Evolutionary conservation across 2,329 filamentous ascomycete species (phyloP).

Genomic region (Huntiella abstrusa): DNA sequence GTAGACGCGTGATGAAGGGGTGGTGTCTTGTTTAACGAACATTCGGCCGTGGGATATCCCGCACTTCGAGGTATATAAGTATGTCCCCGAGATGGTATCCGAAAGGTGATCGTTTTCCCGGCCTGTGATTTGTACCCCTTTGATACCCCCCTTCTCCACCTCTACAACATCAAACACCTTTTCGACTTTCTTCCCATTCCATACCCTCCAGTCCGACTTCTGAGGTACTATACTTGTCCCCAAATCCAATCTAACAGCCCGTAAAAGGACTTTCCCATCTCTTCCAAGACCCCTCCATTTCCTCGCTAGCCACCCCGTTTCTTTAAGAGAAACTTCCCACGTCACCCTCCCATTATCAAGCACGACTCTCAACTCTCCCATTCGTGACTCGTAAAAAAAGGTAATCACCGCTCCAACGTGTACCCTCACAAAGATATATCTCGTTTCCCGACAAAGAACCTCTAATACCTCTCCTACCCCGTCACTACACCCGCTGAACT

Average conservation of each 20-base stretch:
- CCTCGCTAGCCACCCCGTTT: neutral
- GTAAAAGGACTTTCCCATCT: no score
- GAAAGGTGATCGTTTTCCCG: neutral
- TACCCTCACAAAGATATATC: no score
- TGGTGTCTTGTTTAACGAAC: neutral
- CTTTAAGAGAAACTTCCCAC: neutral
- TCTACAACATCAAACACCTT: neutral
- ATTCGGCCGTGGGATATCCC: constrained; percentile 8
- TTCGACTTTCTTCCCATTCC: neutral
- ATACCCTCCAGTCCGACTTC: neutral
- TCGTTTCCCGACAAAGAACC: no score
- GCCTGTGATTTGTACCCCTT: no score
- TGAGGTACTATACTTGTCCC: neutral
- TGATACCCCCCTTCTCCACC: no score
- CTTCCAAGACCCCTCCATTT: neutral
- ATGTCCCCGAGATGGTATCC: neutral
- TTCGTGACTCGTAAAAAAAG: no score
- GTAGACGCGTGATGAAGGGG: neutral
- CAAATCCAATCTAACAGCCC: neutral
- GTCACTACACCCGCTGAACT: no score
- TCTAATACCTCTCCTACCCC: no score
- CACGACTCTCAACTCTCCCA: neutral
- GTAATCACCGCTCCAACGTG: no score
- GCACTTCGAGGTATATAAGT: constrained; percentile 7
- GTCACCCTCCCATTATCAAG: neutral